phyloP scores from a whole-genome alignment of 805 yeast genomes.

The Pichia paraexigua region DNA sequence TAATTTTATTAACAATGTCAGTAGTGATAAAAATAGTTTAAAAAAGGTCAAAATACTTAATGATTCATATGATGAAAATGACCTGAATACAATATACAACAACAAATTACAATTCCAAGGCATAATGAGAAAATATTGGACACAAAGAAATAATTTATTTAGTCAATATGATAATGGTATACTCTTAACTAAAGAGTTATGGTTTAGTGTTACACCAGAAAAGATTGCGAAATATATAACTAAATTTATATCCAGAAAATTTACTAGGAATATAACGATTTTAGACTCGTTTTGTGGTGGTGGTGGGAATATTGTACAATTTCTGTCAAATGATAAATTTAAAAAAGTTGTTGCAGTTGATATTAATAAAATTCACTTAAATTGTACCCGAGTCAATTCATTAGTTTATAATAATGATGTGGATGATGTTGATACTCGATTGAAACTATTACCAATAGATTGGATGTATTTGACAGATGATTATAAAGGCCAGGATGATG shows the following conservation, averaged over 20 bases:
- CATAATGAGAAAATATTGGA: conserved; percentile 49
- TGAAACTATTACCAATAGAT: conserved; percentile 7
- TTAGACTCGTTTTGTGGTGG: conserved; percentile 85
- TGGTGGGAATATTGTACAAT: conserved; percentile 78
- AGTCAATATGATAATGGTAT: conserved; percentile 60
- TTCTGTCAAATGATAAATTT: conserved; percentile 22
- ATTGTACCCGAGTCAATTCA: conserved; percentile 9
- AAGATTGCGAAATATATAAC: conserved; percentile 54
- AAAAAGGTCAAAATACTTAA: neutral
- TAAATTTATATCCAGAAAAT: conserved; percentile 43
- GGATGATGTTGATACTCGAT: neutral
- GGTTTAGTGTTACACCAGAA: conserved; percentile 91
- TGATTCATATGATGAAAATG: conserved; percentile 2
- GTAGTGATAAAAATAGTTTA: too few relatives aligned
- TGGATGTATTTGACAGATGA: conserved; percentile 4
- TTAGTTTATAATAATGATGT: conserved; percentile 4
- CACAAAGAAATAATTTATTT: conserved; percentile 52
- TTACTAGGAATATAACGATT: neutral
- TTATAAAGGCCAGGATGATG: neutral
- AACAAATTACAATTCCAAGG: conserved; percentile 10
- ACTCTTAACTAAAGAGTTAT: conserved; percentile 59
- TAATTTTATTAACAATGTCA: neutral
- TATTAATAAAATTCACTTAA: conserved; percentile 9
- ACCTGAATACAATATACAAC: conserved; percentile 9
- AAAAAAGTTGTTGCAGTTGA: conserved; percentile 8